These are phyloP conservation scores for Protomyces pachydermus DNA, from an alignment of 1,139 yeast genomes.

Conservation along the genomic window DNA sequence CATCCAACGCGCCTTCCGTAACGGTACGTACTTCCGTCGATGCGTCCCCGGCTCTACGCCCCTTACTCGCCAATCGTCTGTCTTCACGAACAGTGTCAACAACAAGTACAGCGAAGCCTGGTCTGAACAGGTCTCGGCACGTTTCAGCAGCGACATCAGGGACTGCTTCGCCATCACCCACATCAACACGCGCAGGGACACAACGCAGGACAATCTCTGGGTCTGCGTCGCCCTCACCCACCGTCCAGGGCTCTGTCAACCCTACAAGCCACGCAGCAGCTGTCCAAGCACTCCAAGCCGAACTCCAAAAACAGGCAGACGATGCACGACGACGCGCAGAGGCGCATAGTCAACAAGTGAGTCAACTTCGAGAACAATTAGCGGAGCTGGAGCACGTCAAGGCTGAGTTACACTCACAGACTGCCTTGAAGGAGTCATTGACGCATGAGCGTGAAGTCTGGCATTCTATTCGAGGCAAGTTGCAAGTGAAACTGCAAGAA, in stretches of 20 bases:
- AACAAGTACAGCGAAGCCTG: too few relatives aligned
- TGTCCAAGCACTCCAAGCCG: neutral
- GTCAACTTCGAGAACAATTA: neutral
- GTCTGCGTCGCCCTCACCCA: neutral
- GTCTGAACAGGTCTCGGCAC: too few relatives aligned
- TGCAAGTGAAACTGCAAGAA: conserved; percentile 7
- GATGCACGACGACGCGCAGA: neutral
- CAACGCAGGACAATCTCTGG: neutral
- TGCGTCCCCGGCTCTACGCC: neutral
- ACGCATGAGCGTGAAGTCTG: conserved; percentile 11
- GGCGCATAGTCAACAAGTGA: neutral
- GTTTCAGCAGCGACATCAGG: neutral
- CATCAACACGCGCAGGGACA: neutral
- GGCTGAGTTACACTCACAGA: neutral
- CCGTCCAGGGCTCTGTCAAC: neutral
- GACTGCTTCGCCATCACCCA: neutral
- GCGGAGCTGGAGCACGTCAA: neutral
- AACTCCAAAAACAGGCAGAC: neutral
- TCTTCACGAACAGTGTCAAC: neutral
- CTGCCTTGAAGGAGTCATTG: neutral
- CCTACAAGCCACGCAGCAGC: neutral
- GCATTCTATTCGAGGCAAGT: conserved; percentile 2
- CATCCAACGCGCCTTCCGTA: neutral
- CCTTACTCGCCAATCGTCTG: neutral
- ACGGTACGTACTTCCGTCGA: neutral